Conservation (phyloP, 192 early-diverging fungal species). For the Coemansia sp. region DNA sequence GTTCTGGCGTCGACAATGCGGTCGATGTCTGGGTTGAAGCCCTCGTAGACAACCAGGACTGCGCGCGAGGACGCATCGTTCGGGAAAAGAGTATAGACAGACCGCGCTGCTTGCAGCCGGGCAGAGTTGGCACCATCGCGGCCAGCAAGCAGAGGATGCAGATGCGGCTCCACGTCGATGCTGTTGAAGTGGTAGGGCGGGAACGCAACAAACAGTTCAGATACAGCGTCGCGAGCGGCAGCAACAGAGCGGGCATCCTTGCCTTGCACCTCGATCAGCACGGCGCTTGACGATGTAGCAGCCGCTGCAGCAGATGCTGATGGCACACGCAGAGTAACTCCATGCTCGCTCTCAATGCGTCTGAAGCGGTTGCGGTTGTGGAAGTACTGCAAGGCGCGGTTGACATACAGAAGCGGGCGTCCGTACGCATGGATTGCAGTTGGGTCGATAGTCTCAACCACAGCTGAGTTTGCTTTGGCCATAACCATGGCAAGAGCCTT, state of each 20-base stretch:
- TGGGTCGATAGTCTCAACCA: conserved; percentile 73
- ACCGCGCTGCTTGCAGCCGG: conserved; percentile 63
- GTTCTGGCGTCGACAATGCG: conserved; percentile 48
- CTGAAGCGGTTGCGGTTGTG: conserved; percentile 68
- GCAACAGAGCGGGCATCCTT: conserved; percentile 63
- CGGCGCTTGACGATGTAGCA: conserved; percentile 48
- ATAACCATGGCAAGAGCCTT: conserved; percentile 77
- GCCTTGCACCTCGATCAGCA: conserved; percentile 74
- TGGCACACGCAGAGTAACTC: conserved; percentile 61
- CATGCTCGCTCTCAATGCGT: conserved; percentile 74
- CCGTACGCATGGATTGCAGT: conserved; percentile 53
- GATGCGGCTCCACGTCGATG: conserved; percentile 73
- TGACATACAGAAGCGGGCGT: conserved; percentile 59
- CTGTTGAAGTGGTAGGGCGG: conserved; percentile 61
- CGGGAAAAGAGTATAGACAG: conserved; percentile 80
- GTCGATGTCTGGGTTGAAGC: conserved; percentile 56
- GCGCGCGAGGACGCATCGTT: conserved; percentile 56
- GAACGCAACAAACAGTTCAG: conserved; percentile 58
- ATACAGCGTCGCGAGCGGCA: conserved; percentile 61
- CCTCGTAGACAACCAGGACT: conserved; percentile 78
- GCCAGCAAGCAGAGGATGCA: conserved; percentile 70
- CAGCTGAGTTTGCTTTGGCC: conserved; percentile 76
- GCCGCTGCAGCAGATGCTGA: conserved; percentile 28
- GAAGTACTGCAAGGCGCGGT: conserved; percentile 73
- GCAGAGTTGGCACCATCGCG: conserved; percentile 62